Evolutionary conservation across 2,329 filamentous ascomycete genomes (phyloP).

Genomic region (Ophiostoma australiae): DNA sequence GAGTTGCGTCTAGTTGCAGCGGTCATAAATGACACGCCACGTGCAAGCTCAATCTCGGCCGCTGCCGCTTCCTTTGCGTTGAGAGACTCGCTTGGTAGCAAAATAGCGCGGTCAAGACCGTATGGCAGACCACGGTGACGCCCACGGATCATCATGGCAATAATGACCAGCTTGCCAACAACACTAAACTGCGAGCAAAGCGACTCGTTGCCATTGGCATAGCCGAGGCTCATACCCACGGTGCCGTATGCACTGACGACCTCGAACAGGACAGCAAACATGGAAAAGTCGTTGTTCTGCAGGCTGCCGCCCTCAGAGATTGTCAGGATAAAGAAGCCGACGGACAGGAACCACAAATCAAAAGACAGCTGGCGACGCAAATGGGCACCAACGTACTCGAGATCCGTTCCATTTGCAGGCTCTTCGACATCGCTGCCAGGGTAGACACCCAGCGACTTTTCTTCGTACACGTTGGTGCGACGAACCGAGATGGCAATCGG

Average conservation of each 20-base stretch:
- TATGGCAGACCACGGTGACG: constrained; percentile 65
- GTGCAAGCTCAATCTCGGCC: constrained; percentile 33
- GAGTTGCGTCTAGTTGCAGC: constrained; percentile 38
- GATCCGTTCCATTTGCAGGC: constrained; percentile 51
- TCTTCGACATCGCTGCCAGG: constrained; percentile 45
- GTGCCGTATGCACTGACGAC: constrained; percentile 90
- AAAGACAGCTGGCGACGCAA: constrained; percentile 90
- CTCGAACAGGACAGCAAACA: constrained; percentile 74
- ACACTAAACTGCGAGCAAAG: constrained; percentile 77
- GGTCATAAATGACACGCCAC: constrained; percentile 23
- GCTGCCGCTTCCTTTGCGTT: constrained; percentile 51
- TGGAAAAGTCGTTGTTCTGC: constrained; percentile 56
- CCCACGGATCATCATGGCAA: constrained; percentile 65
- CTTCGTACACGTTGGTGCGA: constrained; percentile 93
- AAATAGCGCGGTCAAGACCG: constrained; percentile 57
- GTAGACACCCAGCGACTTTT: constrained; percentile 76
- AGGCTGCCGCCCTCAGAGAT: constrained; percentile 78
- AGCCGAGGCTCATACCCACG: constrained; percentile 85
- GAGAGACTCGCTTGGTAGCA: constrained; percentile 54
- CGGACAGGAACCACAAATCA: constrained; percentile 93
- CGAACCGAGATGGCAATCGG: constrained; percentile 94
- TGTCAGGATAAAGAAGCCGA: constrained; percentile 86
- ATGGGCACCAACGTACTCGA: constrained; percentile 86
- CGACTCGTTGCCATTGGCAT: constrained; percentile 67
- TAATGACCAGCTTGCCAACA: constrained; percentile 64